Evolutionary conservation across 371 early-diverging fungal genomes (phyloP).

Genomic region (Thermomucor indicae-seudaticae): DNA sequence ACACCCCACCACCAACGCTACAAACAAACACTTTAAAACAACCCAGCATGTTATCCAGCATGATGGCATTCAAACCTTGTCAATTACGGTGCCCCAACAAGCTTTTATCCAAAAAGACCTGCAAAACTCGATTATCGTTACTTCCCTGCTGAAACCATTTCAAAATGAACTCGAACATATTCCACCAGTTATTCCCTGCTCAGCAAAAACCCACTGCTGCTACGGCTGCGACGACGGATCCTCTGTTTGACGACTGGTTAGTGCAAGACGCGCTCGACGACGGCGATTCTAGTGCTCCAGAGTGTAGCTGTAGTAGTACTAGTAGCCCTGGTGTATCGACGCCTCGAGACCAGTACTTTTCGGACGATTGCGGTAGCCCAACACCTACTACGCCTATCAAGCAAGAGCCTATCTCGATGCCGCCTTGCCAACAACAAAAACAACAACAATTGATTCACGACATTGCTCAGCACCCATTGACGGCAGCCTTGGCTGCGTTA

Average conservation of each 20-base stretch:
- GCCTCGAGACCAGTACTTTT: background rate
- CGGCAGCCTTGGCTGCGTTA: conserved; percentile 1
- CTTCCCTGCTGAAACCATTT: conserved; percentile 3
- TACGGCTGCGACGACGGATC: background rate
- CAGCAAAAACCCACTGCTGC: too few relatives aligned
- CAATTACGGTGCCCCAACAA: conserved; percentile 8
- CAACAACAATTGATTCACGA: conserved; percentile 1
- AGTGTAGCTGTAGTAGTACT: background rate
- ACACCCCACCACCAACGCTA: background rate
- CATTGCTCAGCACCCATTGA: conserved; percentile 1
- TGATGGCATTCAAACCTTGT: conserved; percentile 1
- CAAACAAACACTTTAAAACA: background rate
- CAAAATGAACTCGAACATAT: background rate
- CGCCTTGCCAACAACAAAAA: background rate
- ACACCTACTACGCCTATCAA: background rate
- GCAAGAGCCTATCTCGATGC: background rate
- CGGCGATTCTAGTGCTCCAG: background rate
- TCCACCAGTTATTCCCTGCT: background rate
- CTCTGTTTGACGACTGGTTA: conserved; percentile 12
- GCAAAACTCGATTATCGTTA: conserved; percentile 13
- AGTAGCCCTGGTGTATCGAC: background rate
- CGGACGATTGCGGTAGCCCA: background rate
- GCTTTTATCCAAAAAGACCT: conserved; percentile 11
- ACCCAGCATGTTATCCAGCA: conserved; percentile 1
- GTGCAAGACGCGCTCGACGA: conserved; percentile 9